Conservation (phyloP, 2,329 filamentous ascomycete genomes). For the Colletotrichum cereale region DNA sequence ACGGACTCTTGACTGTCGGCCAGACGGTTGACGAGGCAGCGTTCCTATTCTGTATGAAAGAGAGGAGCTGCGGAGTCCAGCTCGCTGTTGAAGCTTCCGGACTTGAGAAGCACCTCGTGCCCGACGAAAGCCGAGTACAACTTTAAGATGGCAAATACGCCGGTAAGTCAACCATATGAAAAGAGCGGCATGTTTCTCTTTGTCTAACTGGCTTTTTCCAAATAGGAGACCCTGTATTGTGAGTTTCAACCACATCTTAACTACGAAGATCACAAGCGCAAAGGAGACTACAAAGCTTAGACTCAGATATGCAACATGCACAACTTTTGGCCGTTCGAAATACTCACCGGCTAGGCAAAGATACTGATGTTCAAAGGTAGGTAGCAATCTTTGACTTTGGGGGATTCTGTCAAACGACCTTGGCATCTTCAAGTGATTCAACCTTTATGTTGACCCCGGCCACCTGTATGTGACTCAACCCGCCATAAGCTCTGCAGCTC, state of each 20-base stretch:
- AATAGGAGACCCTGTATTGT: neutral
- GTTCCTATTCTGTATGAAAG: constrained; percentile 75
- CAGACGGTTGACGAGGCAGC: constrained; percentile 79
- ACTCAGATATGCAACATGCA: neutral
- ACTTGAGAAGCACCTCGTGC: neutral
- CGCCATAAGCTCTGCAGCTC: neutral
- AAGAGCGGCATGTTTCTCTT: neutral
- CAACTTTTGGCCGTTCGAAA: neutral
- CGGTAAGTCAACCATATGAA: neutral
- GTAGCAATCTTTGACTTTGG: neutral
- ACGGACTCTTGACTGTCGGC: constrained; percentile 78
- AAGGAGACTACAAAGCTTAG: neutral
- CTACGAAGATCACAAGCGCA: constrained; percentile 1
- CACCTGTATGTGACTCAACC: neutral
- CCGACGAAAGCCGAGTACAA: constrained; percentile 8
- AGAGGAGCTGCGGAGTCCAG: constrained; percentile 73
- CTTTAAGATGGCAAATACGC: neutral
- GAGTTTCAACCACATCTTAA: neutral
- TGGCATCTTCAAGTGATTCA: neutral
- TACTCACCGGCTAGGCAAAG: neutral
- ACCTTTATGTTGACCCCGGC: neutral
- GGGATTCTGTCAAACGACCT: neutral
- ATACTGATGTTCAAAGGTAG: neutral
- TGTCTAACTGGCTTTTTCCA: neutral
- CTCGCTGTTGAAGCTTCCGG: constrained; percentile 67